These are phyloP conservation scores for Ascochyta koolunga DNA, from an alignment of 2,329 filamentous ascomycete species.

Conservation along the genomic window DNA sequence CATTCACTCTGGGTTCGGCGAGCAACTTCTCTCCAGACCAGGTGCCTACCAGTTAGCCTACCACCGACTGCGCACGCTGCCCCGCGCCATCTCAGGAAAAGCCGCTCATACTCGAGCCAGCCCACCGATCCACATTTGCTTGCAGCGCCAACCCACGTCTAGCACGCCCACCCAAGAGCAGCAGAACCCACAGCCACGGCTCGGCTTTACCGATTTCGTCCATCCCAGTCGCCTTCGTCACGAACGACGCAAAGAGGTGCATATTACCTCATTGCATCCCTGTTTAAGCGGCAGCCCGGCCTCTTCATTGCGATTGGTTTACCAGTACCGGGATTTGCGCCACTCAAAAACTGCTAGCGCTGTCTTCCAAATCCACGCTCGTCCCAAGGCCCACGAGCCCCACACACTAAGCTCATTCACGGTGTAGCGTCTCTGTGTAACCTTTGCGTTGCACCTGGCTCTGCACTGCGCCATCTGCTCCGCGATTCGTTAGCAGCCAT, in stretches of 20 bases:
- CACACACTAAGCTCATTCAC: constrained; percentile 38
- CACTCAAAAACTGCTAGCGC: constrained; percentile 34
- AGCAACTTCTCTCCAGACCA: constrained; percentile 26
- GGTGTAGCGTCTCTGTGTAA: constrained; percentile 46
- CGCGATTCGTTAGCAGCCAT: constrained; percentile 42
- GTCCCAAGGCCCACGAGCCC: constrained; percentile 33
- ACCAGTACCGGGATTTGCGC: constrained; percentile 48
- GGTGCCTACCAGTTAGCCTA: constrained; percentile 20
- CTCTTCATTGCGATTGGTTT: constrained; percentile 39
- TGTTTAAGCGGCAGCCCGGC: constrained; percentile 39
- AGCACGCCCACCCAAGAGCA: constrained; percentile 33
- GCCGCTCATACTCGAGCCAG: constrained; percentile 19
- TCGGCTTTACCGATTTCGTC: constrained; percentile 43
- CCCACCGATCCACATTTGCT: constrained; percentile 31
- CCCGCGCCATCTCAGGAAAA: constrained; percentile 21
- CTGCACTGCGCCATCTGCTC: constrained; percentile 42
- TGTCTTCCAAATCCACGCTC: constrained; percentile 39
- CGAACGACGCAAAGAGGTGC: constrained; percentile 29
- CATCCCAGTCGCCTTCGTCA: constrained; percentile 26
- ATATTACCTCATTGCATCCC: constrained; percentile 48
- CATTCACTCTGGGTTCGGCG: constrained; percentile 27
- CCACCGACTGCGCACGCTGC: constrained; percentile 25
- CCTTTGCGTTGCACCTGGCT: constrained; percentile 43
- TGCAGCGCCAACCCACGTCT: constrained; percentile 34
- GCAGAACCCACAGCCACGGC: constrained; percentile 40